Evolutionary conservation across 768 basidiomycete species (phyloP).

Genomic region (Gymnopilus dilepis): DNA sequence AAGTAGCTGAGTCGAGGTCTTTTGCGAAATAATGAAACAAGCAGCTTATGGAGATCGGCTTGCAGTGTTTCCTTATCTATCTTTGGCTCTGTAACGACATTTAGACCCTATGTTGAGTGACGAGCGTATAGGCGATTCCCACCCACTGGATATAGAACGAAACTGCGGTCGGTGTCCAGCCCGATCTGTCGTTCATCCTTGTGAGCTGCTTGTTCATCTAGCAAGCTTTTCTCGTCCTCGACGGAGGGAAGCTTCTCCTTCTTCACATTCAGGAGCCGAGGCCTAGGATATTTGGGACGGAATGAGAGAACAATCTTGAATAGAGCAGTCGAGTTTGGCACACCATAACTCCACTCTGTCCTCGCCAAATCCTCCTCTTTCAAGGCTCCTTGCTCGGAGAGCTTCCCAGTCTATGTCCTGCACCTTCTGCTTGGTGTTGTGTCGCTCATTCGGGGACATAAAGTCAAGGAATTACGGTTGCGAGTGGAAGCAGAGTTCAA

Average conservation of each 20-base stretch:
- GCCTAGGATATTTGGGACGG: constrained; percentile 19
- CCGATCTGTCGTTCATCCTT: constrained; percentile 86
- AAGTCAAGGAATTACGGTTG: background rate
- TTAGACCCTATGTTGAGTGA: constrained; percentile 25
- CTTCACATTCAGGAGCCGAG: constrained; percentile 33
- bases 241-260: background rate
- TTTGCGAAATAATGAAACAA: constrained; percentile 77
- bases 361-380: constrained; percentile 67
- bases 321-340: constrained; percentile 21
- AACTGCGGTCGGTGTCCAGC: constrained; percentile 91
- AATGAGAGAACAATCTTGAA: background rate
- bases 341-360: constrained; percentile 64
- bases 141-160: constrained; percentile 93
- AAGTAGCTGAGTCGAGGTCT: constrained; percentile 82
- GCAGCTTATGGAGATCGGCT: constrained; percentile 67
- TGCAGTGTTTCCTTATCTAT: constrained; percentile 62
- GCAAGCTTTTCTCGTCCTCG: background rate
- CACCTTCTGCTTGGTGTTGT: background rate
- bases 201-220: constrained; percentile 43
- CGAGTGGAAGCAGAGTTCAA: too few species aligned
- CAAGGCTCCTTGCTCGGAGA: constrained; percentile 53
- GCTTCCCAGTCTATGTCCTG: constrained; percentile 46
- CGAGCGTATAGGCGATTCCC: constrained; percentile 21
- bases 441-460: constrained; percentile 6
- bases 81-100: constrained; percentile 24